These are phyloP conservation scores for Diddensiella caesifluorescens DNA, from an alignment of 805 yeast genomes.

Conservation along the genomic window DNA sequence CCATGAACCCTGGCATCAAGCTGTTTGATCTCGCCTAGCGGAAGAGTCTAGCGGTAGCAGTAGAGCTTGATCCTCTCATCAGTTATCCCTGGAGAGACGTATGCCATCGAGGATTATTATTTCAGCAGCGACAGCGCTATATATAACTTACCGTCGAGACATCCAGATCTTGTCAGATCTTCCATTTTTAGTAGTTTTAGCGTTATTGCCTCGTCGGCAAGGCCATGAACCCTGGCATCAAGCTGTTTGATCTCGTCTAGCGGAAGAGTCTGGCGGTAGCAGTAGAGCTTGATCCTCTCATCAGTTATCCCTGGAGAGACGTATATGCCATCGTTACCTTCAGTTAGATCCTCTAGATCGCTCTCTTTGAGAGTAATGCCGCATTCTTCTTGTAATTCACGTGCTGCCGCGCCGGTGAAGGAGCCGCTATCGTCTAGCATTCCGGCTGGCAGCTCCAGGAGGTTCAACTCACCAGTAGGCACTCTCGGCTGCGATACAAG, in stretches of 20 bases:
- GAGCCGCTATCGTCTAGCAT: constrained; percentile 27
- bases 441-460: constrained; percentile 28
- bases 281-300: constrained; percentile 14
- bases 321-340: constrained; percentile 16
- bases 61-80: constrained; percentile 17
- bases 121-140: constrained; percentile 12
- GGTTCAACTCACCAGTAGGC: constrained; percentile 20
- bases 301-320: constrained; percentile 22
- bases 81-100: constrained; percentile 23
- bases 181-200: constrained; percentile 9
- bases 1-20: constrained; percentile 11
- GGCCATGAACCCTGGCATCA: constrained; percentile 10
- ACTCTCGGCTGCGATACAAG: constrained; percentile 26
- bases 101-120: not conserved
- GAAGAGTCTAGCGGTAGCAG: constrained; percentile 6
- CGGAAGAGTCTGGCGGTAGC: constrained; percentile 5
- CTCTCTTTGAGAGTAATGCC: constrained; percentile 19
- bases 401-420: constrained; percentile 25
- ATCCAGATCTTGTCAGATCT: not conserved
- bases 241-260: constrained; percentile 10
- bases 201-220: constrained; percentile 15
- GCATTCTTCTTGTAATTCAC: constrained; percentile 28
- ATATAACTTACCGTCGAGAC: constrained; percentile 17
- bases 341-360: constrained; percentile 19
- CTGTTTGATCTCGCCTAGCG: constrained; percentile 9